Conservation (phyloP, 805 yeast genomes). For the Spathaspora hagerdaliae region DNA sequence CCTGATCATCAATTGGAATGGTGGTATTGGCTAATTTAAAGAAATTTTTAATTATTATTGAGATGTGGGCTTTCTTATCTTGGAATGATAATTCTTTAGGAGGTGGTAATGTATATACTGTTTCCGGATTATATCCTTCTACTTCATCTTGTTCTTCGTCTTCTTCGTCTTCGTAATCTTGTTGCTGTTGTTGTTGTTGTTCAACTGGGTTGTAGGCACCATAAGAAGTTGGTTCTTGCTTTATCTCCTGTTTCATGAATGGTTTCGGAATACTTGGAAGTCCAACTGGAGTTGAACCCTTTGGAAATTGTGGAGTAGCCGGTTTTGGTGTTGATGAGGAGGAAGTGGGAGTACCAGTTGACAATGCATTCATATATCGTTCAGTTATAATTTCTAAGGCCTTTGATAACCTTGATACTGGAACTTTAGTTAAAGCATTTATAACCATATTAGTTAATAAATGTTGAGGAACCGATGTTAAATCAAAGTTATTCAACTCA, state of each 20-base stretch:
- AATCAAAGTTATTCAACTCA: conserved; percentile 65
- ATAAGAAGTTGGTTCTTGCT: neutral
- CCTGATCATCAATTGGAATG: conserved; percentile 1
- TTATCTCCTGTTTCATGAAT: neutral
- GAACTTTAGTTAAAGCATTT: conserved; percentile 58
- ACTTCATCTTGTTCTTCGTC: conserved; percentile 30
- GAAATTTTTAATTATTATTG: conserved; percentile 56
- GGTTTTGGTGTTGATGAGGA: neutral
- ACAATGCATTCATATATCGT: conserved; percentile 49
- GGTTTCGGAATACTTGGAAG: neutral
- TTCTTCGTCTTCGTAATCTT: conserved; percentile 13
- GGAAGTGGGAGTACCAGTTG: neutral
- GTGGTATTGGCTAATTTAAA: conserved; percentile 42
- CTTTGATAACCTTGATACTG: conserved; percentile 49
- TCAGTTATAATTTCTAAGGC: conserved; percentile 69
- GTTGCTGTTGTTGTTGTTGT: conserved; percentile 1
- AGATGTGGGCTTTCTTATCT: conserved; percentile 56
- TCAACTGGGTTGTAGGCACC: neutral
- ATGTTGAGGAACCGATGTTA: conserved; percentile 61
- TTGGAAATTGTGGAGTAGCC: neutral
- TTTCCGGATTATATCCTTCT: conserved; percentile 34
- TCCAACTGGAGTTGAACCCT: no score
- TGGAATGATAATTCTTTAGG: conserved; percentile 51
- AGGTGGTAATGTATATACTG: conserved; percentile 50
- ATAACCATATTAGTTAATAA: conserved; percentile 62